Evolutionary conservation across 257 asterid genomes (phyloP), one percentile per base, ranked within the genome.

Genomic region (Forsythia suspensa): DNA sequence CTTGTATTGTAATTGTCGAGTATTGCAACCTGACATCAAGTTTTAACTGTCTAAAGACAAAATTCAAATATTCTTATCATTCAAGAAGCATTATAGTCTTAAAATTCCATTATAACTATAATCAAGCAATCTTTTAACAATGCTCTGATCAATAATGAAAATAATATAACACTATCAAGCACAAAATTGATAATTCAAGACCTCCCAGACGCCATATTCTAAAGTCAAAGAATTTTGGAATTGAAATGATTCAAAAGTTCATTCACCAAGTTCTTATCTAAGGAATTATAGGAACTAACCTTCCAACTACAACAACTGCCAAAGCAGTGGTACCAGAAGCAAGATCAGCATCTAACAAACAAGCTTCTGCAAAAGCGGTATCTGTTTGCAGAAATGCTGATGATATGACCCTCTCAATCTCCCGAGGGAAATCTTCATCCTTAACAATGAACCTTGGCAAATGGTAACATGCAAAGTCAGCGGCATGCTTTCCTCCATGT

Each of bases 311-410:
- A 82, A 95, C 80, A 84, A 98, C 97, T 38, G 96, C 92, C 90
- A 95, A 83, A 52, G 96, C 99, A 84, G 99, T 95, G 88, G 99
- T 95, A 72, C 99, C 99, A 77, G 98, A 95, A 79, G 99, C 98
- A 85, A 93, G 94, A 87, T 84, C 97, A 24, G 85, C 91, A 84
- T 95, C 91, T 84, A 80, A 80, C 55, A 89, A 73, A 88, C 99
- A 93, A 73, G 99, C 98, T 86, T 93, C 89, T 3, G 98, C 94
- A 67, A 95, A 91, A 83, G 98, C 97, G 70, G 89, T 87, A 83
- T 95, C 98, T 3, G 97, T 90, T 79, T 90, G 97, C 80, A 87
- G 77, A 84, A 92, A 93, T 78, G 99, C 99, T 46, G 97, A 88
- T 52, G 94, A 52, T 77, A 94, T 83, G 29, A 81, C 96, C 72